These are phyloP conservation scores for Xanthoconium stramineum DNA, from an alignment of 768 basidiomycete species.

Conservation along the genomic window DNA sequence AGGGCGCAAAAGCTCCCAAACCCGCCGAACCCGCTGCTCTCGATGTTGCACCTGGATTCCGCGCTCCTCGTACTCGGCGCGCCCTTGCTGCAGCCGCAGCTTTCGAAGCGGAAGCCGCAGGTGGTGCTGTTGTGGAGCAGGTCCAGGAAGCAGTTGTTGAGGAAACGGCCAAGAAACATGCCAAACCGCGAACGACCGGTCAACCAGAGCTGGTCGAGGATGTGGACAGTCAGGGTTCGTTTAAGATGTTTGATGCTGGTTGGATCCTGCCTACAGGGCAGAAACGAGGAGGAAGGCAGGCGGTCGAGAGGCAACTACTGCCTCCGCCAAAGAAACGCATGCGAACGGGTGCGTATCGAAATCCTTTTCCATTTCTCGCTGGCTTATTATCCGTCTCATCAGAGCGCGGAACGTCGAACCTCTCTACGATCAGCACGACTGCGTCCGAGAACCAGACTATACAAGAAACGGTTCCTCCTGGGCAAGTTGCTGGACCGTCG, in stretches of 20 bases:
- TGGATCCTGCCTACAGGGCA: slow-evolving; percentile 84
- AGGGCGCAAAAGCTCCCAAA: slow-evolving; percentile 26
- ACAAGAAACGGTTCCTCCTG: slow-evolving; percentile 19
- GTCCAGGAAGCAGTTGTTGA: not conserved
- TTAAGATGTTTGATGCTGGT: slow-evolving; percentile 79
- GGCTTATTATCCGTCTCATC: not conserved
- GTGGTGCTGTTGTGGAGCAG: slow-evolving; percentile 13
- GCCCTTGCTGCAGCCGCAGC: slow-evolving; percentile 41
- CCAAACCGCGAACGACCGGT: slow-evolving; percentile 21
- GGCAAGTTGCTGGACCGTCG: slow-evolving; percentile 27
- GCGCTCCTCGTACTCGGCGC: slow-evolving; percentile 48
- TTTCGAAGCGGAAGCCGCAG: slow-evolving; percentile 40
- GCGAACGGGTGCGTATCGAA: slow-evolving; percentile 39
- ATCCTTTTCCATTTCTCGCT: not conserved
- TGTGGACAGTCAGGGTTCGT: slow-evolving; percentile 69
- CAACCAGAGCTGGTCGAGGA: slow-evolving; percentile 55
- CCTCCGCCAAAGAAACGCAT: slow-evolving; percentile 56
- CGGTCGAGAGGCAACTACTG: slow-evolving; percentile 41
- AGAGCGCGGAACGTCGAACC: slow-evolving; percentile 39
- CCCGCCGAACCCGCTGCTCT: slow-evolving; percentile 22
- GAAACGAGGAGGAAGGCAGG: slow-evolving; percentile 56
- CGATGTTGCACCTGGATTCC: slow-evolving; percentile 44
- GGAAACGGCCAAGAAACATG: slow-evolving; percentile 28
- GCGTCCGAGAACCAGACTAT: slow-evolving; percentile 46
- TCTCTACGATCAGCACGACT: slow-evolving; percentile 47